Conservation (phyloP, 306 rosid species). For the Vicia faba region DNA sequence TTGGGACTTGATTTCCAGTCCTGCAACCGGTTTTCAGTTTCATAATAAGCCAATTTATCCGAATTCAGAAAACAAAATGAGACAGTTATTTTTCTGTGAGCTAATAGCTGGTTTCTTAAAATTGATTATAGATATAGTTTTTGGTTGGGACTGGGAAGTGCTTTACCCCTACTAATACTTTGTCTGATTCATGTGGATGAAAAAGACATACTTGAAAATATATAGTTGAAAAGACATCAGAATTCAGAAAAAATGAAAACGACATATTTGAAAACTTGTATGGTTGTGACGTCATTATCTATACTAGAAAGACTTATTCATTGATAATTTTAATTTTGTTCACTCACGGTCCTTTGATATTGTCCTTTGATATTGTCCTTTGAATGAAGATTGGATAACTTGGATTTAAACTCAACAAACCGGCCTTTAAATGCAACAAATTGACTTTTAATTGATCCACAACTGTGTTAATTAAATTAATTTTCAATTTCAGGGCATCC, state of each 20-base stretch:
- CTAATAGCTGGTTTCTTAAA: not conserved
- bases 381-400: too few species aligned
- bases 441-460: not conserved
- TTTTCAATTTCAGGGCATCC: not conserved
- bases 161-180: not conserved
- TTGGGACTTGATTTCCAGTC: not conserved
- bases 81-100: not conserved
- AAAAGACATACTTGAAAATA: too few species aligned
- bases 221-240: not conserved
- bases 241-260: not conserved
- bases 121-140: not conserved
- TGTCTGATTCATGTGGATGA: slow-evolving; percentile 22
- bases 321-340: not conserved
- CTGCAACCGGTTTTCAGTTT: not conserved
- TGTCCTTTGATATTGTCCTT: too few species aligned
- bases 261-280: slow-evolving; percentile 1
- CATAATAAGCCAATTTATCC: not conserved
- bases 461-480: not conserved
- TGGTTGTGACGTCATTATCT: not conserved
- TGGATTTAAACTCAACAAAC: not conserved
- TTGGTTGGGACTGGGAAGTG: not conserved
- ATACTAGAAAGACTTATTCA: slow-evolving; percentile 10
- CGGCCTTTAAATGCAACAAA: not conserved
- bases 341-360: too few species aligned
- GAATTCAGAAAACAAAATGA: not conserved